phyloP scores from a whole-genome alignment of 371 early-diverging fungal species.

The Rhizopus microsporus region DNA sequence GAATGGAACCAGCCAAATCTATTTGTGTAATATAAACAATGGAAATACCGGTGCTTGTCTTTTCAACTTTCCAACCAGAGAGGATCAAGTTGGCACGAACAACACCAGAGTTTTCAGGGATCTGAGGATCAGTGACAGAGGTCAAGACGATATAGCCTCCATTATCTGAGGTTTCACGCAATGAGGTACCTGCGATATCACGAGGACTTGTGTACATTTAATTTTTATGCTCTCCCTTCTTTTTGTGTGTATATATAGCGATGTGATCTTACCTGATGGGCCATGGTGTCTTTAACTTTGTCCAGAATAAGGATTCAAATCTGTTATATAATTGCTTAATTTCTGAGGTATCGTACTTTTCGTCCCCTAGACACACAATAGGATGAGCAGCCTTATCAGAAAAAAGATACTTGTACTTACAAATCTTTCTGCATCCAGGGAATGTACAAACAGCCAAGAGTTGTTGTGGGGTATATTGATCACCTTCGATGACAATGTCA shows the following conservation, averaged over 20 bases:
- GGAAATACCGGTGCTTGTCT: constrained; percentile 33
- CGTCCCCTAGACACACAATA: constrained; percentile 40
- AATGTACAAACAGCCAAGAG: constrained; percentile 27
- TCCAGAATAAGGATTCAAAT: constrained; percentile 43
- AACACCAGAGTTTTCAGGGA: constrained; percentile 30
- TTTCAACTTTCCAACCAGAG: constrained; percentile 48
- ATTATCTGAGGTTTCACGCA: constrained; percentile 25
- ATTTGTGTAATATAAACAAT: constrained; percentile 48
- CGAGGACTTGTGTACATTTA: constrained; percentile 17
- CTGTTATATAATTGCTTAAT: constrained; percentile 35
- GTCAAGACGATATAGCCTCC: constrained; percentile 34
- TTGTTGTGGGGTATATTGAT: constrained; percentile 28
- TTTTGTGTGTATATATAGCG: constrained; percentile 12
- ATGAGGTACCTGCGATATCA: constrained; percentile 27
- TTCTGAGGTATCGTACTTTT: constrained; percentile 44
- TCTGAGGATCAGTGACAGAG: constrained; percentile 37
- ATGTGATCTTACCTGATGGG: constrained; percentile 26
- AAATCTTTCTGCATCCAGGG: constrained; percentile 34
- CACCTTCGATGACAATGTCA: constrained; percentile 19
- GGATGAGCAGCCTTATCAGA: background rate
- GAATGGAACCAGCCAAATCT: constrained; percentile 48
- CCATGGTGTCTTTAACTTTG: constrained; percentile 48
- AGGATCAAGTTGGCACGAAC: constrained; percentile 45
- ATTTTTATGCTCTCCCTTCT: constrained; percentile 10
- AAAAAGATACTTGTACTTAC: constrained; percentile 15